Conservation (phyloP, 345 rosid species). For the Kandelia obovata region DNA sequence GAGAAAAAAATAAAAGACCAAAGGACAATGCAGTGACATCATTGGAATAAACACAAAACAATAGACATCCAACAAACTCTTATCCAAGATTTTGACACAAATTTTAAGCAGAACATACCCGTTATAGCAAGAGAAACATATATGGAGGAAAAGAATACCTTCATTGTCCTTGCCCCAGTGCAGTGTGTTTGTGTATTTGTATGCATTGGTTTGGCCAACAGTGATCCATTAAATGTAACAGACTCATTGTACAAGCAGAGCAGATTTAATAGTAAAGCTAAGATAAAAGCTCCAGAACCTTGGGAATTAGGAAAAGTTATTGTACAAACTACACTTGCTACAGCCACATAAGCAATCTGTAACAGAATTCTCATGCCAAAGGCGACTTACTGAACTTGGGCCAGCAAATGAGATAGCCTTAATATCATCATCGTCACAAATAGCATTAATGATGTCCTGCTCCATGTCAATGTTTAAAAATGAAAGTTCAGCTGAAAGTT, state of each 20-base stretch:
- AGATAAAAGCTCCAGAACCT: no score
- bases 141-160: no score
- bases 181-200: no score
- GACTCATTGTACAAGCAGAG: no score
- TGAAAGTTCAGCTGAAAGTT: conserved; percentile 1
- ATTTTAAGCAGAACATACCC: no score
- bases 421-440: conserved; percentile 51
- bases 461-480: neutral
- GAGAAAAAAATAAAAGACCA: neutral
- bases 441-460: conserved; percentile 46
- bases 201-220: no score
- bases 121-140: no score
- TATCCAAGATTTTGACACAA: neutral
- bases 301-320: no score
- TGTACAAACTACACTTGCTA: neutral
- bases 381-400: conserved; percentile 34
- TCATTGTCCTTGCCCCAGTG: no score
- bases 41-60: neutral
- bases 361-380: neutral
- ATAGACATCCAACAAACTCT: no score
- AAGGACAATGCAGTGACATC: neutral
- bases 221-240: no score
- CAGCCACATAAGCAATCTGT: neutral
- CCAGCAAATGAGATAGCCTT: conserved; percentile 45
- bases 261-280: no score